Evolutionary conservation across 768 basidiomycete species (phyloP), one percentile per base, ranked within the genome.

Genomic region (Gloeophyllum trabeum): DNA sequence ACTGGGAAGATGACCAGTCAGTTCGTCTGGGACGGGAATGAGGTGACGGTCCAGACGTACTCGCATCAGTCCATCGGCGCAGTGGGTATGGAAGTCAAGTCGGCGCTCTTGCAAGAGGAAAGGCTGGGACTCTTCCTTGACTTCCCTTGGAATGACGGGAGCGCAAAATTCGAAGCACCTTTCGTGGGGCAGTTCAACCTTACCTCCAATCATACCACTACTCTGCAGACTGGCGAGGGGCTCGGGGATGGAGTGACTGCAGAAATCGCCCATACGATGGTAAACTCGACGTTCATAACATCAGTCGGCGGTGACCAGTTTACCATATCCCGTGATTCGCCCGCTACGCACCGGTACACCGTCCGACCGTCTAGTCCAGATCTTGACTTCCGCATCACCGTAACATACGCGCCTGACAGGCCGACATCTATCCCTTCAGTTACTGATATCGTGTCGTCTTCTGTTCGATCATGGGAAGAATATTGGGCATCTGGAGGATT

Each of bases 121-220:
- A 55, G 55, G 25, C 54, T 76, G 5, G 71, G 68, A 0, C 16
- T 76, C 0, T 76, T 75, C 54, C 46, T 79, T 10, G 75, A 79
- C 52, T 76, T 73, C 47, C 75, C 75, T 4, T 79, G 73, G 73
- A 73, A 73, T 54, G 75, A 75, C 46, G 76, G 76, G n/a, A 57
- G 51, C 14, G 44, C 53, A 14, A 75, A 76, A 50, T 79, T 77
- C 52, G 64, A 65, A 14, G 75, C 70, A 3, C 76, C 76, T 1
- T 76, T 75, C 48, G 76, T 79, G 0, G 76, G 76, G 2, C 54
- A 54, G n/a, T 76, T 58, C 58, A 66, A 70, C 45, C 61, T 59
- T 34, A 64, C 69, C 1, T 52, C 60, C 12, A 70, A 66, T 36
- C 76, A 77, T 46, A 71, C 68, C 2, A 75, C 75, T 3, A 48